A percentile compares a stretch with the other conserved stretches of the same genome.
Evolutionary conservation across 352 stramenopile species (phyloP).

Genomic region (Phytophthora macrochlamydospora): DNA sequence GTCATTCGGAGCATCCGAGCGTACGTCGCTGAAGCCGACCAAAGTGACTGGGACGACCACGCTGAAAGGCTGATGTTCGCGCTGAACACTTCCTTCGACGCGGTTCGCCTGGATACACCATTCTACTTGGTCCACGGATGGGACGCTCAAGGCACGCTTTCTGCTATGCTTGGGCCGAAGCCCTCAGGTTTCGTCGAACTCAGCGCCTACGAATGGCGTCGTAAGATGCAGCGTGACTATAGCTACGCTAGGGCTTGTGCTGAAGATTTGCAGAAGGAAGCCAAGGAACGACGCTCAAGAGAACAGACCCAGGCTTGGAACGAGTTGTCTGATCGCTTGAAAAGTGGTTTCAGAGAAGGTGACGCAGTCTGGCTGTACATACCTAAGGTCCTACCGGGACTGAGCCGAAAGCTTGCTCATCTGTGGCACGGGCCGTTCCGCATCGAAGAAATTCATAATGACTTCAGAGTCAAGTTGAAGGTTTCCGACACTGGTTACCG

Average conservation of each 20-base stretch:
- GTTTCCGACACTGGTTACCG: not conserved
- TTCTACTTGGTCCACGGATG: slow-evolving; percentile 14
- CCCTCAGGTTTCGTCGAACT: not conserved
- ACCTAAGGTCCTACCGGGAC: not conserved
- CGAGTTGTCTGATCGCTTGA: slow-evolving; percentile 9
- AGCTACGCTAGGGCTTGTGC: slow-evolving; percentile 6
- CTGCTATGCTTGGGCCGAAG: slow-evolving; percentile 10
- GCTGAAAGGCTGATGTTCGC: not conserved
- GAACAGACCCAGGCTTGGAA: slow-evolving; percentile 6
- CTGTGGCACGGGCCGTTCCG: not conserved
- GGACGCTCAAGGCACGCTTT: not conserved
- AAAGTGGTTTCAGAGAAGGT: slow-evolving; percentile 1
- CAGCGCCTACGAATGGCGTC: slow-evolving; percentile 5
- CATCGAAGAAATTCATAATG: not conserved
- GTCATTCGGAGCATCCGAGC: slow-evolving; percentile 5
- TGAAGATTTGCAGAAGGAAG: slow-evolving; percentile 11
- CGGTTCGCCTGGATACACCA: slow-evolving; percentile 5
- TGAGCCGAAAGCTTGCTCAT: not conserved
- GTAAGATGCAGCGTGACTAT: slow-evolving; percentile 12
- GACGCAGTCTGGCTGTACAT: slow-evolving; percentile 13
- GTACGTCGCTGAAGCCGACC: slow-evolving; percentile 6
- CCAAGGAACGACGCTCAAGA: not conserved
- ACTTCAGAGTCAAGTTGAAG: not conserved
- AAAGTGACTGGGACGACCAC: slow-evolving; percentile 16
- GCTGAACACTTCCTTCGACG: slow-evolving; percentile 12